phyloP scores from a whole-genome alignment of 805 yeast genomes.

The Cyberlindnera japonica region DNA sequence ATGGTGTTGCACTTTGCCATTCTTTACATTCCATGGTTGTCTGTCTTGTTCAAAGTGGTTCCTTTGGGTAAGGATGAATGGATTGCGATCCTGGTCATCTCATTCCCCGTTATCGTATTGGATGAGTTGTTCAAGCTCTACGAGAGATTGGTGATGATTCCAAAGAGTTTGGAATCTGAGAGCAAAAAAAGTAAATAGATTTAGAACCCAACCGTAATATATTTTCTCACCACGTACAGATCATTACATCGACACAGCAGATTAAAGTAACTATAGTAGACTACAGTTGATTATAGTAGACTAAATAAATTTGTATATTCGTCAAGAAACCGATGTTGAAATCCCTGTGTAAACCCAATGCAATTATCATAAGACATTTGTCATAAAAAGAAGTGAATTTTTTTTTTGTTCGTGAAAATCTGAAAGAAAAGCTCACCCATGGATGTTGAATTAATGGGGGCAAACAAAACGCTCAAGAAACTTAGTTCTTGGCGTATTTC shows the following conservation, averaged over 20 bases:
- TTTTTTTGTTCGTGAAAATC: slow-evolving; percentile 12
- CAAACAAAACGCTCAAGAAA: slow-evolving; percentile 2
- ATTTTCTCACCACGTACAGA: too few relatives aligned
- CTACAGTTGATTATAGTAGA: too few relatives aligned
- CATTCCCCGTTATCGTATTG: slow-evolving; percentile 34
- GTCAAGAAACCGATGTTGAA: slow-evolving; percentile 41
- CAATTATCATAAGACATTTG: slow-evolving; percentile 21
- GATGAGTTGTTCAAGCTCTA: slow-evolving; percentile 36
- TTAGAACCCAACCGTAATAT: too few relatives aligned
- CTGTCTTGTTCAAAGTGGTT: slow-evolving; percentile 31
- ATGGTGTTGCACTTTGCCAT: slow-evolving; percentile 32
- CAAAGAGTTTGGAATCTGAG: slow-evolving; percentile 5
- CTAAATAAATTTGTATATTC: too few relatives aligned
- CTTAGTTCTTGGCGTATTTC: slow-evolving; percentile 26
- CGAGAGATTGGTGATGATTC: slow-evolving; percentile 27
- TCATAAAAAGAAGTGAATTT: slow-evolving; percentile 17
- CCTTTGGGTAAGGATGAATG: slow-evolving; percentile 34
- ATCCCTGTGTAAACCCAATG: slow-evolving; percentile 35
- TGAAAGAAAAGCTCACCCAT: slow-evolving; percentile 10
- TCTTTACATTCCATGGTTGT: slow-evolving; percentile 33
- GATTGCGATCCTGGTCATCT: slow-evolving; percentile 33
- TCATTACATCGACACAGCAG: too few relatives aligned
- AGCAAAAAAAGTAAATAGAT: slow-evolving; percentile 2
- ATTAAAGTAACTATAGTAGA: too few relatives aligned
- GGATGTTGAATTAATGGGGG: slow-evolving; percentile 26